Base-by-base conservation (phyloP, 495 filamentous ascomycete genomes). In the Niebla homalea region DNA sequence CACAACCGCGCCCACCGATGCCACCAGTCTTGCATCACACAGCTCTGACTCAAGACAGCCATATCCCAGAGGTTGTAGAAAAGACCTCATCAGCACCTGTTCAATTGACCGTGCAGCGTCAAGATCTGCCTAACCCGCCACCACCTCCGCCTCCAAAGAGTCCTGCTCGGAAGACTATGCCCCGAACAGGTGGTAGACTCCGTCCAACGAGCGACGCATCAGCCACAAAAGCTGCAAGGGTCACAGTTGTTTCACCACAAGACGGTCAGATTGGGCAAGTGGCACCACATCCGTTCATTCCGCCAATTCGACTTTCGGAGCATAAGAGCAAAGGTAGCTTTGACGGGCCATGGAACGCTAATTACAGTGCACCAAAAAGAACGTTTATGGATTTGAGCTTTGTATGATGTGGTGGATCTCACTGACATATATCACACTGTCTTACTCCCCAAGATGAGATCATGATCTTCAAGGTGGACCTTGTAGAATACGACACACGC, bases 291-390 rank as follows among this genome's bases (percentile, higher is more conserved):
- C 49, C 54, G 7, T 52, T 49, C 20, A 56, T 56, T 25, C 50
- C 54, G 3, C 54, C 54, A 8, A 56, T 56, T 19, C 43, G 49
- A 40, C 29, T 56, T 3, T 56, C 54, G 6, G 54, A 56, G 16
- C 25, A 50, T 15, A 52, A 49, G 19, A 53, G 46, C 36, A 38
- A 44, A 10, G 49, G 54, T 29, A 52, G 48, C 26, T 43, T 56
- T 19, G 54, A 56, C 41, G 54, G 54, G 25, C 54, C 54, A 22
- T 56, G 54, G 54, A 56, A 56, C 37, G 16, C 21, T 10, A 50
- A 37, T 11, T 56, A 49, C 18, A 22, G 19, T 8, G 46, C 32
- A 8, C 48, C 48, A 16, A 51, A 49, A 36, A 44, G 54, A 12
- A 37, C n/a, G 8, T 56, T 52, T 26, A 1, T 49, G 19, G 54